phyloP scores from a whole-genome alignment of 2,329 filamentous ascomycete genomes.

The Colletotrichum euphorbiae region DNA sequence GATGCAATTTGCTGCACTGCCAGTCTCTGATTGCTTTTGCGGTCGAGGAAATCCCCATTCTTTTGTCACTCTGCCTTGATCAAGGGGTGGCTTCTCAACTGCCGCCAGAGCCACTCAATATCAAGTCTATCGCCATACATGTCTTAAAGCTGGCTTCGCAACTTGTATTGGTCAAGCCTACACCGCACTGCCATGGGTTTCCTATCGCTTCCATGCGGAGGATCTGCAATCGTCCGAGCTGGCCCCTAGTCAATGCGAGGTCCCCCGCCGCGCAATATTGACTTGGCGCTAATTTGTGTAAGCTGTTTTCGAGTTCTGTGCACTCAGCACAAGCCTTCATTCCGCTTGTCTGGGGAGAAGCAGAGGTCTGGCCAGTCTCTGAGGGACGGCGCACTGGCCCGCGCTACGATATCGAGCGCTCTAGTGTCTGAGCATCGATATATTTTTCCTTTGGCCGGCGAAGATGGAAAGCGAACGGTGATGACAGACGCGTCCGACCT shows the following conservation, averaged over 20 bases:
- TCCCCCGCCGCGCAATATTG: background rate
- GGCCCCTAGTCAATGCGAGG: background rate
- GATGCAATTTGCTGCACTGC: background rate
- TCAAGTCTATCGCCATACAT: background rate
- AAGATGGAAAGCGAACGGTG: background rate
- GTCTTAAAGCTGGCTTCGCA: background rate
- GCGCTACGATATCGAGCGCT: constrained; percentile 15
- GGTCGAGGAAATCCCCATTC: background rate
- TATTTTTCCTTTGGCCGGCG: background rate
- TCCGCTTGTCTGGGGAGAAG: background rate
- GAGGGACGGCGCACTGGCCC: background rate
- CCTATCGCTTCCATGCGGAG: constrained; percentile 12
- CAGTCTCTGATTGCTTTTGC: background rate
- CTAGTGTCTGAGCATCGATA: background rate
- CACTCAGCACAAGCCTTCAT: constrained; percentile 2
- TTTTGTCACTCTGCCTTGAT: background rate
- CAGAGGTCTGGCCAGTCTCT: background rate
- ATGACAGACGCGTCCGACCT: background rate
- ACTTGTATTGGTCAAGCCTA: background rate
- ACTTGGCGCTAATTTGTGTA: constrained; percentile 8
- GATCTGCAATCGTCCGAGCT: constrained; percentile 28
- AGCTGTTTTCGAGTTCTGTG: background rate
- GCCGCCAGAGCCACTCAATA: background rate
- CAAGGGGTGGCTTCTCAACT: background rate
- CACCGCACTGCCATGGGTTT: constrained; percentile 12